Percentiles rank a stretch among this genome's conserved stretches.
These are phyloP conservation scores for Trichomonascaceae sp. DNA, from an alignment of 1,139 yeast genomes.

Conservation along the genomic window DNA sequence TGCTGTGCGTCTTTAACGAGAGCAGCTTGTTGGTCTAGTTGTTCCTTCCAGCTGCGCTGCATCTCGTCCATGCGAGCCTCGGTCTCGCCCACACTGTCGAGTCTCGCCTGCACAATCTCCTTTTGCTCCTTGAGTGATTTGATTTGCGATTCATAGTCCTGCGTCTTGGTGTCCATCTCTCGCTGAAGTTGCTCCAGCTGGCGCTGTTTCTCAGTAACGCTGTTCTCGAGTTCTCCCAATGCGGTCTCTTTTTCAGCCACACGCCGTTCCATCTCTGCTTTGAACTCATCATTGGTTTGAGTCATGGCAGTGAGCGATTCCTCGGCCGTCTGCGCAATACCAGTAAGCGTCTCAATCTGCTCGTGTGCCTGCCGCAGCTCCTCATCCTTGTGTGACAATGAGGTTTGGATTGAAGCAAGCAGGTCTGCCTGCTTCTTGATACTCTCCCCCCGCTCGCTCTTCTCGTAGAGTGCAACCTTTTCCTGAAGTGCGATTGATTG, in stretches of 20 bases:
- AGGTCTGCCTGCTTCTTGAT: neutral
- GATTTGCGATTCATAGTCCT: slow-evolving; percentile 14
- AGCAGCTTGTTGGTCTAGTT: slow-evolving; percentile 39
- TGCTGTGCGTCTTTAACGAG: slow-evolving; percentile 39
- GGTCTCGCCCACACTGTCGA: slow-evolving; percentile 32
- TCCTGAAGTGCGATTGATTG: slow-evolving; percentile 29
- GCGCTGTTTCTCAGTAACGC: neutral
- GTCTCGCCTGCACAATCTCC: slow-evolving; percentile 27
- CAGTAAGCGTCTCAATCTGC: slow-evolving; percentile 28
- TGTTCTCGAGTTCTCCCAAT: slow-evolving; percentile 10
- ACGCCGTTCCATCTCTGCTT: slow-evolving; percentile 28
- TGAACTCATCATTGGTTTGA: slow-evolving; percentile 32
- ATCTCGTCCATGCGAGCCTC: slow-evolving; percentile 24
- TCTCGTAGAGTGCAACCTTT: slow-evolving; percentile 22
- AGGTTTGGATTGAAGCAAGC: neutral
- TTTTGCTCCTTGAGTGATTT: slow-evolving; percentile 22
- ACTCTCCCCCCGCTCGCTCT: neutral
- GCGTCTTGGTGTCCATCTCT: slow-evolving; percentile 12
- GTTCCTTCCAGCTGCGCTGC: slow-evolving; percentile 25
- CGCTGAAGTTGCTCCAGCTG: slow-evolving; percentile 11
- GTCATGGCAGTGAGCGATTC: slow-evolving; percentile 33
- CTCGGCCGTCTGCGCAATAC: slow-evolving; percentile 37
- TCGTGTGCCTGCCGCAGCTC: slow-evolving; percentile 2
- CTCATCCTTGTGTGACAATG: neutral
- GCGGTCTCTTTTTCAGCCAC: slow-evolving; percentile 29